Percentiles rank a stretch among this genome's conserved stretches.
phyloP scores from a whole-genome alignment of 1,284 basidiomycete species.

The Puccinia coronata region DNA sequence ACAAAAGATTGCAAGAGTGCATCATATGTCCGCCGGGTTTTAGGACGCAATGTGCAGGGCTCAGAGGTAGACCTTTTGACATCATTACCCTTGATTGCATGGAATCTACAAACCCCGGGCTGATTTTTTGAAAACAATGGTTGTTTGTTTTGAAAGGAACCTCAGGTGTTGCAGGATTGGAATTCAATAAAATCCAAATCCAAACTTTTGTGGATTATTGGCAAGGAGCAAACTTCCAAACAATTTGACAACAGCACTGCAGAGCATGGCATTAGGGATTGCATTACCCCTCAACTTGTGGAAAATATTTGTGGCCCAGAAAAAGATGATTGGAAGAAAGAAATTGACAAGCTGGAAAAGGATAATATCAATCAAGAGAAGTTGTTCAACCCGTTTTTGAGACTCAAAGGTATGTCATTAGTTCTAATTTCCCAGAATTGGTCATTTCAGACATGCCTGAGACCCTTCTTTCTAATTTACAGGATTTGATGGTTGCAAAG shows the following conservation, averaged over 20 bases:
- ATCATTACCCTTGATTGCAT: no score
- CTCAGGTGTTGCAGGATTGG: neutral
- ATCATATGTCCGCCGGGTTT: neutral
- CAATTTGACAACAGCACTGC: neutral
- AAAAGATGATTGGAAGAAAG: neutral
- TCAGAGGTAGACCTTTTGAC: neutral
- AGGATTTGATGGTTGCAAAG: constrained; percentile 8
- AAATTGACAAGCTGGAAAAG: neutral
- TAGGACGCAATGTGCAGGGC: neutral
- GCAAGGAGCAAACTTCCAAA: neutral
- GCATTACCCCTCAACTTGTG: neutral
- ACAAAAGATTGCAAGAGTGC: neutral
- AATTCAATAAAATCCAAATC: neutral
- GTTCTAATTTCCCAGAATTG: neutral
- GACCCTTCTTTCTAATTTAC: neutral
- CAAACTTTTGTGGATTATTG: neutral
- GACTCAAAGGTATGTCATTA: neutral
- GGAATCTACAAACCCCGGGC: no score
- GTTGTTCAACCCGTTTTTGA: neutral
- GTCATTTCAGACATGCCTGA: neutral
- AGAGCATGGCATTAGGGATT: neutral
- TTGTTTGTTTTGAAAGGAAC: no score
- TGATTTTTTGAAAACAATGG: no score
- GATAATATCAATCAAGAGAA: neutral
- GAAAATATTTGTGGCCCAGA: neutral